Percentiles rank a stretch among this genome's conserved stretches.
Evolutionary conservation across 345 rosid species (phyloP).

Genomic region (Moricandia arvensis): DNA sequence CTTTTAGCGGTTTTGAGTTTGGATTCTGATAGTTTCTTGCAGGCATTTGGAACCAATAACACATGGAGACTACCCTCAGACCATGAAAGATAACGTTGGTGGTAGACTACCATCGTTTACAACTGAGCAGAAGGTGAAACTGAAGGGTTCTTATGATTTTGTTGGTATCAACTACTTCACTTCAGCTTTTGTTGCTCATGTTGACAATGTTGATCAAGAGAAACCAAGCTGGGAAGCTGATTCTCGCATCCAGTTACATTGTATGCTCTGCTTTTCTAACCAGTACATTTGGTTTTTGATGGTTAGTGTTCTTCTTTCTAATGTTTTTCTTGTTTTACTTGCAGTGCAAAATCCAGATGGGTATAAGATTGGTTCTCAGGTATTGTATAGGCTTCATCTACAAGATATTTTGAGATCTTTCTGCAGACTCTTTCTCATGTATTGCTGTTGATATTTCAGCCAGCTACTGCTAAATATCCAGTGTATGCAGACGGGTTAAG

Average conservation of each 20-base stretch:
- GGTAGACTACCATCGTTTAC: slow-evolving; percentile 35
- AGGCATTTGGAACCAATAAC: slow-evolving; percentile 39
- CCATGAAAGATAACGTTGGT: slow-evolving; percentile 34
- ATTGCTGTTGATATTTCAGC: slow-evolving; percentile 23
- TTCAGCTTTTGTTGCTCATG: slow-evolving; percentile 32
- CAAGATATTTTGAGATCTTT: not conserved
- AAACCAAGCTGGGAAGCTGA: slow-evolving; percentile 35
- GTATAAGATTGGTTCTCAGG: slow-evolving; percentile 37
- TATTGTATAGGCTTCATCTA: not conserved
- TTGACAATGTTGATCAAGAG: slow-evolving; percentile 22
- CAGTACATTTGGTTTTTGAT: not conserved
- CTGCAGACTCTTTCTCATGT: not conserved
- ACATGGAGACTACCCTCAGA: slow-evolving; percentile 37
- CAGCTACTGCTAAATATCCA: slow-evolving; percentile 25
- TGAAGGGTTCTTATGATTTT: slow-evolving; percentile 37
- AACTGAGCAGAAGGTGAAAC: slow-evolving; percentile 24
- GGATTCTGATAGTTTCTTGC: slow-evolving; percentile 15
- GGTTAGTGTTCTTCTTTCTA: not conserved
- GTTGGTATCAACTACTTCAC: slow-evolving; percentile 39
- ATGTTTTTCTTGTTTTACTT: not conserved
- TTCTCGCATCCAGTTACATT: slow-evolving; percentile 27
- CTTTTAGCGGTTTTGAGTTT: slow-evolving; percentile 7
- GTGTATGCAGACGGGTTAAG: slow-evolving; percentile 37
- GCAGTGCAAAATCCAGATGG: slow-evolving; percentile 31
- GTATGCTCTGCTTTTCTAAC: slow-evolving; percentile 12